Conservation (phyloP, 1,284 basidiomycete genomes). For the Marasmius fiardii region DNA sequence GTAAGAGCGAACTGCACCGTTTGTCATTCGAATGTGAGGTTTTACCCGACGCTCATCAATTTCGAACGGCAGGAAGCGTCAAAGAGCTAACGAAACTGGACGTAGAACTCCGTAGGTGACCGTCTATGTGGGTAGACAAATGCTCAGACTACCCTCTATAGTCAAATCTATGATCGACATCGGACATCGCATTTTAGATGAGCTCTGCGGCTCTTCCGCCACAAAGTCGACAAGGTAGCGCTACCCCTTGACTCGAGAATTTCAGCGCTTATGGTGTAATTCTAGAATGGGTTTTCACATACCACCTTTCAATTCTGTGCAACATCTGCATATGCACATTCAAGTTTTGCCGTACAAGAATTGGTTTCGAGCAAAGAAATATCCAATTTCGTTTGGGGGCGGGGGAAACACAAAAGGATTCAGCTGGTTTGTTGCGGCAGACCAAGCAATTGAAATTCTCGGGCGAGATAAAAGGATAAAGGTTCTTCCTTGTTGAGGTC, state of each 20-base stretch:
- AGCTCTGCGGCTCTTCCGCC: conserved; percentile 31
- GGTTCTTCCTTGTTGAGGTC: conserved; percentile 46
- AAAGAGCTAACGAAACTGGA: conserved; percentile 42
- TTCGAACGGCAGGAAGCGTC: conserved; percentile 39
- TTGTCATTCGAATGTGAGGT: neutral
- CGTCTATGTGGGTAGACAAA: neutral
- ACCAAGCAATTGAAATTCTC: conserved; percentile 62
- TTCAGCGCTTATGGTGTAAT: neutral
- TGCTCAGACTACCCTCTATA: too few relatives aligned
- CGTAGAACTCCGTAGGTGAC: conserved; percentile 43
- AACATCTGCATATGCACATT: conserved; percentile 80
- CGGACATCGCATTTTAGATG: conserved; percentile 51
- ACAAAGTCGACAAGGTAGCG: conserved; percentile 36
- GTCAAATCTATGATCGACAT: conserved; percentile 62
- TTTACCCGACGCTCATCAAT: neutral
- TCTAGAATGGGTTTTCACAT: conserved; percentile 77
- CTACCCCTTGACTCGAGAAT: neutral
- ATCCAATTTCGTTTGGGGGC: conserved; percentile 45
- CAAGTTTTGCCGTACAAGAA: conserved; percentile 67
- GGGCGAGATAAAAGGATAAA: conserved; percentile 50
- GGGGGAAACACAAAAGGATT: conserved; percentile 57
- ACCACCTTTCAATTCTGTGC: conserved; percentile 77
- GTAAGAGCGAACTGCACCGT: conserved; percentile 29
- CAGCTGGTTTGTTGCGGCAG: conserved; percentile 73
- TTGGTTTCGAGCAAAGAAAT: conserved; percentile 45